A percentile compares a stretch with the other conserved stretches of the same genome.
Evolutionary conservation across 805 yeast genomes (phyloP).

Genomic region (Cyberlindnera nakhonratchasimensis): DNA sequence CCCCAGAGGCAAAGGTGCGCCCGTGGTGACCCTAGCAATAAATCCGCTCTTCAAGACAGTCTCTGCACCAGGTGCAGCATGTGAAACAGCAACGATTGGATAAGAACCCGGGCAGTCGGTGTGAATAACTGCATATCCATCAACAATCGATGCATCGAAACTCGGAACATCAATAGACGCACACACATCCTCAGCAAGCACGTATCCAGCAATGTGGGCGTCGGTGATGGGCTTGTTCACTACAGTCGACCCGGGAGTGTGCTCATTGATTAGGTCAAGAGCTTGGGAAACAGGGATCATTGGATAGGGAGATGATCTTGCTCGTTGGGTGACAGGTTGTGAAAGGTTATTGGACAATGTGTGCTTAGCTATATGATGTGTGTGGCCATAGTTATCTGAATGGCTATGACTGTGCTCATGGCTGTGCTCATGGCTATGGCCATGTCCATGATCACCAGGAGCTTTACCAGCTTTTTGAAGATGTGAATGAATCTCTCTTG

Average conservation of each 20-base stretch:
- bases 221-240: conserved; percentile 29
- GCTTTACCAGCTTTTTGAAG: no score
- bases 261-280: conserved; percentile 29
- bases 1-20: conserved; percentile 55
- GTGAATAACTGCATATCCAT: conserved; percentile 49
- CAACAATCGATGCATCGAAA: conserved; percentile 53
- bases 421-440: not conserved
- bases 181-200: conserved; percentile 40
- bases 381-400: conserved; percentile 17
- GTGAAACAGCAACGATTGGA: conserved; percentile 39
- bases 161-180: conserved; percentile 42
- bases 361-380: conserved; percentile 33
- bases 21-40: conserved; percentile 49
- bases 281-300: conserved; percentile 44
- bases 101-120: conserved; percentile 44
- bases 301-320: conserved; percentile 47
- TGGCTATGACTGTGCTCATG: not conserved
- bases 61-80: conserved; percentile 34
- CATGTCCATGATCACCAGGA: not conserved
- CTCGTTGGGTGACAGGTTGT: conserved; percentile 39
- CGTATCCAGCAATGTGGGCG: conserved; percentile 34
- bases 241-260: conserved; percentile 32
- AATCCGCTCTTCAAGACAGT: conserved; percentile 30
- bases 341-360: conserved; percentile 34
- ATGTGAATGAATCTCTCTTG: conserved; percentile 43